A percentile compares a stretch with the other conserved stretches of the same genome.
Conservation (phyloP, 2,329 filamentous ascomycete species). For the Magnaporthiopsis rhizophila region DNA sequence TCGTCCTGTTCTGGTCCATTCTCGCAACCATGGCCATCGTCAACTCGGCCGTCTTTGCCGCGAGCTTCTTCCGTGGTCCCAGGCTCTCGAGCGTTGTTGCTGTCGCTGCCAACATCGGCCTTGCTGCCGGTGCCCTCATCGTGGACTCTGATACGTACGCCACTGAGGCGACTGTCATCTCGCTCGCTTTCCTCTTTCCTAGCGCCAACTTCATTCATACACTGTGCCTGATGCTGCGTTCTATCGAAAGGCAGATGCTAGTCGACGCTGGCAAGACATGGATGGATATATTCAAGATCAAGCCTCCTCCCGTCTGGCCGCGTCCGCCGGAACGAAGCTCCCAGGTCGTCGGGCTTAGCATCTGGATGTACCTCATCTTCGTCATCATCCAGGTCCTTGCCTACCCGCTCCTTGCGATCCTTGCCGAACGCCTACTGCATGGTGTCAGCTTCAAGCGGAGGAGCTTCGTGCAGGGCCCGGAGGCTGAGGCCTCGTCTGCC, state of each 20-base stretch:
- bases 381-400: constrained; percentile 67
- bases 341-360: background rate
- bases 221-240: constrained; percentile 68
- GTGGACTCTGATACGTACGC: constrained; percentile 54
- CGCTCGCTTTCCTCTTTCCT: constrained; percentile 68
- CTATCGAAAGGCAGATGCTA: constrained; percentile 53
- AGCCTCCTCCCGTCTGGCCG: constrained; percentile 37
- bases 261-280: constrained; percentile 55
- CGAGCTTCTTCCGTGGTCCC: constrained; percentile 76
- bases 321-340: background rate
- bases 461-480: constrained; percentile 33
- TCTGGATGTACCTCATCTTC: constrained; percentile 60
- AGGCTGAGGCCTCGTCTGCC: constrained; percentile 25
- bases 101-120: constrained; percentile 63
- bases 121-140: constrained; percentile 80
- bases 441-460: constrained; percentile 61
- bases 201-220: constrained; percentile 73
- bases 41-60: constrained; percentile 73
- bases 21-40: constrained; percentile 68
- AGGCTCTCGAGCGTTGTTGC: constrained; percentile 80
- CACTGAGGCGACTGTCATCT: constrained; percentile 58
- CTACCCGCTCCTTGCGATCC: constrained; percentile 67
- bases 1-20: constrained; percentile 68
- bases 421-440: constrained; percentile 67
- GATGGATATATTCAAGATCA: constrained; percentile 55